Conservation (phyloP, 768 basidiomycete species). For the Pholiota conissans region DNA sequence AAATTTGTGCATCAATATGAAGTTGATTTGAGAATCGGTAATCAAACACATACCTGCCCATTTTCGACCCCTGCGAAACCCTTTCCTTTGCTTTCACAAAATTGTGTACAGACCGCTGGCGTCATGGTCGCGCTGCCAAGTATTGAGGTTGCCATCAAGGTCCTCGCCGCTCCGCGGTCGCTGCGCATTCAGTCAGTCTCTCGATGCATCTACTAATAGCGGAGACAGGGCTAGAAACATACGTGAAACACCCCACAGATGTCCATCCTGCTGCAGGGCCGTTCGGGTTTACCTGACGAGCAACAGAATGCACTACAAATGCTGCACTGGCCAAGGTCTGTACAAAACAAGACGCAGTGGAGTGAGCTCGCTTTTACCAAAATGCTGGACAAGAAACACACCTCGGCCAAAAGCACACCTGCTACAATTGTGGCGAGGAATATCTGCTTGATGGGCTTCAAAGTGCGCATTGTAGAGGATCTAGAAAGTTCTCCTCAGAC, state of each 20-base stretch:
- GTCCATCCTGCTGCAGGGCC: constrained; percentile 6
- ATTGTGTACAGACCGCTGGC: constrained; percentile 7
- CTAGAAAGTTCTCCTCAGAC: too few relatives aligned
- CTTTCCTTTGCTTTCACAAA: constrained; percentile 8
- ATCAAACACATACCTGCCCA: constrained; percentile 2
- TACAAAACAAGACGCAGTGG: background rate
- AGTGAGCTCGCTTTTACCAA: background rate
- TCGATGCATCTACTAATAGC: background rate
- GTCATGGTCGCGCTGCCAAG: constrained; percentile 5
- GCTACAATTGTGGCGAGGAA: background rate
- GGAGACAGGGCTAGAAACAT: background rate
- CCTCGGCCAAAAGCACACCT: background rate
- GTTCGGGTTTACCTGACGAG: background rate
- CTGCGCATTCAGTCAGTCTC: background rate
- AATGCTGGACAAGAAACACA: background rate
- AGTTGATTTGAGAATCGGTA: too few relatives aligned
- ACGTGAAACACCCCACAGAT: constrained; percentile 8
- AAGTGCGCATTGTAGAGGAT: background rate
- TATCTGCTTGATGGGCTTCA: too few relatives aligned
- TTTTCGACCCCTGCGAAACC: constrained; percentile 13
- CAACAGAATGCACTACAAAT: background rate
- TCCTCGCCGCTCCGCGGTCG: constrained; percentile 5
- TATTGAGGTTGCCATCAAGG: constrained; percentile 1
- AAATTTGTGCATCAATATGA: background rate
- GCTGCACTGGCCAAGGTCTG: background rate